These are phyloP conservation scores for Sarcomyxa edulis DNA, from an alignment of 768 basidiomycete genomes.

Conservation along the genomic window DNA sequence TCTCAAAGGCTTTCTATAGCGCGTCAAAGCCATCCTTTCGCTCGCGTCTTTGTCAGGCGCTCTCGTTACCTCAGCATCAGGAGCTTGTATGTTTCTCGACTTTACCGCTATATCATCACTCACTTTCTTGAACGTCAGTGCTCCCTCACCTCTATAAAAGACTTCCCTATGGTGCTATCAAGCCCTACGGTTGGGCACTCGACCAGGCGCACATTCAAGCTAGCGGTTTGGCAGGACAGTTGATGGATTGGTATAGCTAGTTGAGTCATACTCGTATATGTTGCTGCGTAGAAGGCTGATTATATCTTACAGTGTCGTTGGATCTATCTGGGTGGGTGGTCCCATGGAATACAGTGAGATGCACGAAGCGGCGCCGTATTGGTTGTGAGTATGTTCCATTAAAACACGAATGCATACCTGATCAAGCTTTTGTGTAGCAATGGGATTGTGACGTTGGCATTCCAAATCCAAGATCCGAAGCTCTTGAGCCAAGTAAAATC, in stretches of 20 bases:
- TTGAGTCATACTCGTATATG: conserved; percentile 10
- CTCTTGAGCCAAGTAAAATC: conserved; percentile 31
- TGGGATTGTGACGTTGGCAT: conserved; percentile 35
- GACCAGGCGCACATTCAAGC: conserved; percentile 36
- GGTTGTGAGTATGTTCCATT: conserved; percentile 31
- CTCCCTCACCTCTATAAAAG: conserved; percentile 23
- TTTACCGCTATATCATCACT: no score
- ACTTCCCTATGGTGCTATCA: conserved; percentile 29
- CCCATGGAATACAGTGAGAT: conserved; percentile 38
- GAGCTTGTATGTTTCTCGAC: no score
- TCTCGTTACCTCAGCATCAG: no score
- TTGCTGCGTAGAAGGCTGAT: neutral
- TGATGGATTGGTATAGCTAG: conserved; percentile 36
- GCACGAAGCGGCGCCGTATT: conserved; percentile 38
- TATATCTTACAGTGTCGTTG: conserved; percentile 25
- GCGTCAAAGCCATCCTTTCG: no score
- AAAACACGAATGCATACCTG: neutral
- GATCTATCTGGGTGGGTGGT: conserved; percentile 39
- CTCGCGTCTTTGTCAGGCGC: no score
- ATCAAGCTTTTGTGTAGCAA: conserved; percentile 19
- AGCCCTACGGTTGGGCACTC: conserved; percentile 33
- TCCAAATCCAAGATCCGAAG: conserved; percentile 30
- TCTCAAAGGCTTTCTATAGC: no score
- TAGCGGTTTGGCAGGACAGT: conserved; percentile 33
- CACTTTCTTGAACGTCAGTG: no score